A percentile compares a stretch with the other conserved stretches of the same genome.
These are phyloP conservation scores for Xerocomus cyaneibrunnescens DNA, from an alignment of 1,284 basidiomycete genomes.

Conservation along the genomic window DNA sequence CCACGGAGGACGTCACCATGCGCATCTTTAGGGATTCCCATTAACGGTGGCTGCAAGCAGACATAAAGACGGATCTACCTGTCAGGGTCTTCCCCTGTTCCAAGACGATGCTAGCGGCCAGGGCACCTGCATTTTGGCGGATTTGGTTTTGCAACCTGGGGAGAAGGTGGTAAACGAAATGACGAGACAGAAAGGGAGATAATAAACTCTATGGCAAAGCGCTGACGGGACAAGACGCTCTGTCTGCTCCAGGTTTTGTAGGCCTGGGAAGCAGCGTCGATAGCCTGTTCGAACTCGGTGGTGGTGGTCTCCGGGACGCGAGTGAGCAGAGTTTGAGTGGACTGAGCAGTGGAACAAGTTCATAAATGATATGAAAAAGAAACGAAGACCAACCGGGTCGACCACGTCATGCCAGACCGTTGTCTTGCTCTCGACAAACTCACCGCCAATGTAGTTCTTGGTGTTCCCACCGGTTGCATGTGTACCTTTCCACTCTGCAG, in stretches of 20 bases:
- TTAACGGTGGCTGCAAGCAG: background rate
- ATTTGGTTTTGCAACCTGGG: constrained; percentile 76
- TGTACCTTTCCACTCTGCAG: constrained; percentile 81
- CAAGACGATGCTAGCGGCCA: constrained; percentile 77
- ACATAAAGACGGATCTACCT: constrained; percentile 44
- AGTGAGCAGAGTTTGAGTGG: constrained; percentile 87
- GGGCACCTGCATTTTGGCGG: constrained; percentile 72
- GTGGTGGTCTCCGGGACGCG: constrained; percentile 88
- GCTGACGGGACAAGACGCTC: constrained; percentile 84
- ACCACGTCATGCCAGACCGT: constrained; percentile 80
- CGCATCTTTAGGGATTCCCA: constrained; percentile 60
- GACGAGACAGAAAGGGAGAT: background rate
- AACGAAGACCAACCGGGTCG: constrained; percentile 68
- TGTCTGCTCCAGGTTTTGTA: constrained; percentile 90
- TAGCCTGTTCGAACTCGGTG: constrained; percentile 84
- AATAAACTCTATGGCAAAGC: constrained; percentile 83
- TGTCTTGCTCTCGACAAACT: constrained; percentile 82
- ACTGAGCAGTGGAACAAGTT: constrained; percentile 43
- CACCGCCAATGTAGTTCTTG: constrained; percentile 87
- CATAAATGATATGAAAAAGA: background rate
- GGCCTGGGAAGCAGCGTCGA: constrained; percentile 82
- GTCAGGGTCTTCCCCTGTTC: constrained; percentile 91
- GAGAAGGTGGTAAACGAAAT: constrained; percentile 2
- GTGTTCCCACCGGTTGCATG: constrained; percentile 79
- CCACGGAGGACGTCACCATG: constrained; percentile 94